Evolutionary conservation across 2,329 filamentous ascomycete genomes (phyloP).

Genomic region (Talaromyces sp.): DNA sequence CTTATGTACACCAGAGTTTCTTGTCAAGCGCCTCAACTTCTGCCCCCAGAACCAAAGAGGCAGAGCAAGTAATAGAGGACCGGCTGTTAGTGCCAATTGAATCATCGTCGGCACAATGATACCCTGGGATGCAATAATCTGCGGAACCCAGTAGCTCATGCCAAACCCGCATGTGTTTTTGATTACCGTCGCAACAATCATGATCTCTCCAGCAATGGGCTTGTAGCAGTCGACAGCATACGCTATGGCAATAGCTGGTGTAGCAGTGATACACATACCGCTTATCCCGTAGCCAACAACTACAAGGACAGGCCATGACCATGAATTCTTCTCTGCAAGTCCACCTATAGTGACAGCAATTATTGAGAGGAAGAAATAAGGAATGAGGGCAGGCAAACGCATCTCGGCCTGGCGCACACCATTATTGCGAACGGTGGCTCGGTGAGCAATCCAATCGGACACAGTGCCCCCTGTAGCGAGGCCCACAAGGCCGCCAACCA

Average conservation of each 20-base stretch:
- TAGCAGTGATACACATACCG: not conserved
- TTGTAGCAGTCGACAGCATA: slow-evolving; percentile 60
- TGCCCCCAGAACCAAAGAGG: not conserved
- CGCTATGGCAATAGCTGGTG: slow-evolving; percentile 52
- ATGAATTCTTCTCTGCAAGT: not conserved
- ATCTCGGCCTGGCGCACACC: not conserved
- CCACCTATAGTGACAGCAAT: not conserved
- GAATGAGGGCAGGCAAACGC: not conserved
- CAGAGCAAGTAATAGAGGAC: not conserved
- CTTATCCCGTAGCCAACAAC: not conserved
- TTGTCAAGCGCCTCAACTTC: not conserved
- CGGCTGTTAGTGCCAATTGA: not conserved
- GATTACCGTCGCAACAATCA: slow-evolving; percentile 54
- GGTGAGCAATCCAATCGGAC: not conserved
- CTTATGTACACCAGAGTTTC: not conserved
- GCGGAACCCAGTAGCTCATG: not conserved
- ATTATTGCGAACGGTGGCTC: not conserved
- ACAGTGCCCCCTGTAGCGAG: not conserved
- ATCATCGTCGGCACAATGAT: not conserved
- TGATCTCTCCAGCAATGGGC: slow-evolving; percentile 57
- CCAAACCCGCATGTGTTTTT: slow-evolving; percentile 35
- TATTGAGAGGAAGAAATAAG: not conserved
- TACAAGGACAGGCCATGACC: not conserved
- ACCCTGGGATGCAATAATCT: not conserved
- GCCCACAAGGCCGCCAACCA: not conserved